Base-by-base conservation (phyloP, 176 grass and related monocot genomes). In the Avena sativa region DNA sequence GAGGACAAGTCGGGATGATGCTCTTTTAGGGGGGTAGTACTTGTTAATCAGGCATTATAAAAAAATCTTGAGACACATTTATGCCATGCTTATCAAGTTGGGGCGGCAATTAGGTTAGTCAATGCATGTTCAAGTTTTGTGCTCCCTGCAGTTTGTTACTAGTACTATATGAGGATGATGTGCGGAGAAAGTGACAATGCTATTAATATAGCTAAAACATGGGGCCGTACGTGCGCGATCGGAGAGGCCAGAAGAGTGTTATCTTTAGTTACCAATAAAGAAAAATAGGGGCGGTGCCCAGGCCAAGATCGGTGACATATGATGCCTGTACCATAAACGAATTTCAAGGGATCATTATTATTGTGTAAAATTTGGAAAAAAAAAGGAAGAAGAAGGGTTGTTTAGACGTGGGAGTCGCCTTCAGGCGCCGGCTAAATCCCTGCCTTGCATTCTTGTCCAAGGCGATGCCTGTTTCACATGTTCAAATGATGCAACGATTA, bases 1-100 rank as follows among this genome's bases (percentile, higher is more conserved):
- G 78, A 53, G 79, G 79, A 52, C 70, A 66, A 76, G 2, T 75
- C 14, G 15, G 9, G 68, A 72, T 75, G 78, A 74, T 81, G 67
- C 48, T 87, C 77, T 73, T 79, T 80, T 60, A 7, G 9, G 10
- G 62, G 25, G 14, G 0, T 16, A 80, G n/a, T 74, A 25, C n/a
- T 69, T 19, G 66, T 52, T 75, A 75, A 87, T 30, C 56, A 28
- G 13, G 48, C 40, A 43, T 43, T 43, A 43, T 43, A 43, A 34
- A 34, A 6, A 43, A 43, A 8, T 7, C 40, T 6, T 43, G 40
- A 43, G 1, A 43, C 71, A 83, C 72, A 83, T 69, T 77, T 69
- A 49, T 56, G 21, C 25, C 86, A 76, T 75, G 69, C 34, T 55
- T 76, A 81, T 57, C 71, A 30, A 68, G 21, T 68, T 47, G 15